Evolutionary conservation across 2,329 filamentous ascomycete species (phyloP).

Genomic region (Chaetomium olivaceum): DNA sequence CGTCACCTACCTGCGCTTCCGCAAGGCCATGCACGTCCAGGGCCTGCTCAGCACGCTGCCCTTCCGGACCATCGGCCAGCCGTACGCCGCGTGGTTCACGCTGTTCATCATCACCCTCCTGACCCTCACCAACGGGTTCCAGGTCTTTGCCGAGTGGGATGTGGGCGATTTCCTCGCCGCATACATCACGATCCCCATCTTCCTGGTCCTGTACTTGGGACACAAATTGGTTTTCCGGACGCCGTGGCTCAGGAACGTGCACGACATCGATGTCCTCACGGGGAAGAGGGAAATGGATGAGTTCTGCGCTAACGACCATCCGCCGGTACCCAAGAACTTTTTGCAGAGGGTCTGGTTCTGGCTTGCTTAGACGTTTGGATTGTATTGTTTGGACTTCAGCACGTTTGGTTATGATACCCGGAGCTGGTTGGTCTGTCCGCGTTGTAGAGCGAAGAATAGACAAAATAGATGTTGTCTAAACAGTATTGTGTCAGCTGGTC

Average conservation of each 20-base stretch:
- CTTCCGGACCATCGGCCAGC: constrained; percentile 55
- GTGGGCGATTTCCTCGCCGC: constrained; percentile 63
- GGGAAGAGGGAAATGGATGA: constrained; percentile 65
- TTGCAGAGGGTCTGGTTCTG: constrained; percentile 58
- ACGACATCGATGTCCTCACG: constrained; percentile 57
- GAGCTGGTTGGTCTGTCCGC: not conserved
- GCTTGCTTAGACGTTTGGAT: constrained; percentile 44
- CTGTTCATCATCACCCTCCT: constrained; percentile 61
- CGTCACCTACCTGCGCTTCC: constrained; percentile 61
- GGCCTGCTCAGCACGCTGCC: constrained; percentile 53
- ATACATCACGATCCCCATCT: constrained; percentile 65
- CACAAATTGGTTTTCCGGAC: constrained; percentile 58
- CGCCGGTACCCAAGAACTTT: constrained; percentile 52
- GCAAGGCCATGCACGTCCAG: constrained; percentile 55
- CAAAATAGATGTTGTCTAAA: not conserved
- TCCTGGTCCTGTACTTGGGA: constrained; percentile 59
- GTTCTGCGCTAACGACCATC: constrained; percentile 50
- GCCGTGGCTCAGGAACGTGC: constrained; percentile 43
- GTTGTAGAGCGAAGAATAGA: not conserved
- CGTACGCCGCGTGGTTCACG: constrained; percentile 64
- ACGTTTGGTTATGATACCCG: not conserved
- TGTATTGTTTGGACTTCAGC: not conserved
- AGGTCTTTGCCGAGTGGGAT: constrained; percentile 70
- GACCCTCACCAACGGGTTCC: constrained; percentile 74
- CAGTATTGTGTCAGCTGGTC: too few species aligned